A percentile compares a stretch with the other conserved stretches of the same genome.
Evolutionary conservation across 2,329 filamentous ascomycete genomes (phyloP).

Genomic region (Alternaria alternata): DNA sequence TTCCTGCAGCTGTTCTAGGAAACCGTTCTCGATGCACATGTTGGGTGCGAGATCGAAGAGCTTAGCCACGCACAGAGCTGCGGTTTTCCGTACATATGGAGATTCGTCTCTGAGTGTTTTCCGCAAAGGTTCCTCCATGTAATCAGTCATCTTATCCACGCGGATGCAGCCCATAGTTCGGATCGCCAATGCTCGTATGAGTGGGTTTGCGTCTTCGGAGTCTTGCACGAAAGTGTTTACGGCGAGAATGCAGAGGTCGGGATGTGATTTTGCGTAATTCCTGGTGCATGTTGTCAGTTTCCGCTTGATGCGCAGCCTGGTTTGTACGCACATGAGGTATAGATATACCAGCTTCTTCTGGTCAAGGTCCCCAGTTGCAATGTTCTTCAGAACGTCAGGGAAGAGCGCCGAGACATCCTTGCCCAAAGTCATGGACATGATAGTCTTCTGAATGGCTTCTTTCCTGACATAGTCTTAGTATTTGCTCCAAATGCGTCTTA

Average conservation of each 20-base stretch:
- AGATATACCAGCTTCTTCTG: conserved; percentile 99
- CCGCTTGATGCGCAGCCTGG: neutral
- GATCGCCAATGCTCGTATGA: conserved; percentile 93
- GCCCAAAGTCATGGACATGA: conserved; percentile 99
- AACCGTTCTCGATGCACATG: conserved; percentile 96
- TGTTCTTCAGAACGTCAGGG: conserved; percentile 98
- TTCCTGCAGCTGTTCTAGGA: conserved; percentile 91
- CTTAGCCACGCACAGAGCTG: conserved; percentile 96
- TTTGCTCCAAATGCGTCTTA: neutral
- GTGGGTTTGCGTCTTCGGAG: conserved; percentile 95
- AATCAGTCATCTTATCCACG: conserved; percentile 99
- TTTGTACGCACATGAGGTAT: conserved; percentile 79
- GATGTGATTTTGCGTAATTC: conserved; percentile 99
- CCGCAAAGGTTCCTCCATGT: conserved; percentile 97
- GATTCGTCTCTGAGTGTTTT: conserved; percentile 98
- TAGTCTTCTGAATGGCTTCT: conserved; percentile 98
- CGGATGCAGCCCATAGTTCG: conserved; percentile 98
- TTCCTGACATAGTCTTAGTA: conserved; percentile 67
- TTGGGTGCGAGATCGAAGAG: conserved; percentile 92
- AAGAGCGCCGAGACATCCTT: conserved; percentile 98
- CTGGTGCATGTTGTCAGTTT: conserved; percentile 56
- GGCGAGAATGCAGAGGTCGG: conserved; percentile 96
- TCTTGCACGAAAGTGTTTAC: conserved; percentile 99
- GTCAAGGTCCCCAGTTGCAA: conserved; percentile 91
- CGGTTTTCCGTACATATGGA: conserved; percentile 97